Evolutionary conservation across 345 rosid species (phyloP).

Genomic region (Eucalyptus curtisii): DNA sequence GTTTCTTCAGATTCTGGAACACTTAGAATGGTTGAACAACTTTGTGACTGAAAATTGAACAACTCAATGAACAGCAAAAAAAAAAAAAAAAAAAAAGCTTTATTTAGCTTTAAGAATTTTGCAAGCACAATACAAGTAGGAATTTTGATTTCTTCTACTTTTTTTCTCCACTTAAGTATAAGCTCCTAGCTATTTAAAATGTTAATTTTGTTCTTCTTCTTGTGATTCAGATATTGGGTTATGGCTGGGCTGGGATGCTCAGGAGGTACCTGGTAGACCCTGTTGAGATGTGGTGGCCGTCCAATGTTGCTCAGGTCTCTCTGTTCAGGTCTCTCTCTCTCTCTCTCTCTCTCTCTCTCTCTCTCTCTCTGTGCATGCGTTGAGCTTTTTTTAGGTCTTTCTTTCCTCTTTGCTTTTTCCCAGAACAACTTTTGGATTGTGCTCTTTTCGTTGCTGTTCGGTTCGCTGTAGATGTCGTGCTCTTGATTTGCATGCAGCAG

Average conservation of each 20-base stretch:
- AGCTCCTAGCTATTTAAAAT: neutral
- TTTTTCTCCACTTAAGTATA: neutral
- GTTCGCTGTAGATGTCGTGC: neutral
- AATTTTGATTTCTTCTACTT: neutral
- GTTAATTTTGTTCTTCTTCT: neutral
- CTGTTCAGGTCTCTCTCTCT: constrained; percentile 60
- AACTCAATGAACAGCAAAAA: neutral
- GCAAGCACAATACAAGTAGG: neutral
- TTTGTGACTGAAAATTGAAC: neutral
- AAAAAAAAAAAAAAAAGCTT: neutral
- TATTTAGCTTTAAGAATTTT: neutral
- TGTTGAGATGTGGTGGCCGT: constrained; percentile 99
- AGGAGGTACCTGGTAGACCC: constrained; percentile 97
- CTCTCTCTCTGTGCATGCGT: neutral
- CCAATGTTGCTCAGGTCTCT: constrained; percentile 98
- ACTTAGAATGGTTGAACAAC: neutral
- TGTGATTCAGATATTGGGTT: constrained; percentile 57
- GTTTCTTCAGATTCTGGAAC: neutral
- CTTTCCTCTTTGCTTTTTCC: neutral
- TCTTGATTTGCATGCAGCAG: neutral
- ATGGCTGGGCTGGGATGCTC: constrained; percentile 99
- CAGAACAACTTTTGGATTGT: neutral
- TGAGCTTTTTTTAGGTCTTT: neutral
- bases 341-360: neutral
- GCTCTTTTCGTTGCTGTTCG: neutral